phyloP scores from a whole-genome alignment of 345 rosid species.

The Luvunga scandens region DNA sequence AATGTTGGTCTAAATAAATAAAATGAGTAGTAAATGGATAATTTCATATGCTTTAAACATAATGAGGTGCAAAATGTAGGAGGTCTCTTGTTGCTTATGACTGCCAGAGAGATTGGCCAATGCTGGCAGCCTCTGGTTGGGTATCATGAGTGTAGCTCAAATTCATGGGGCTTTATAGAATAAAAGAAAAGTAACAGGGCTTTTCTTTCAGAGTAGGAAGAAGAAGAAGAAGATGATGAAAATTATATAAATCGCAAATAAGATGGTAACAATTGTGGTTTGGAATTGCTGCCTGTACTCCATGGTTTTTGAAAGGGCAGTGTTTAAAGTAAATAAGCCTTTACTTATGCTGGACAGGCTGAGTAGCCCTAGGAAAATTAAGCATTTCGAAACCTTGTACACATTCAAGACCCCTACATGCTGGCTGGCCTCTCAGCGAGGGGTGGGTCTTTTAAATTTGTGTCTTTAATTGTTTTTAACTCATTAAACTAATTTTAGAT shows the following conservation, averaged over 20 bases:
- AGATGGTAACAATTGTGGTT: neutral
- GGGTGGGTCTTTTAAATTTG: neutral
- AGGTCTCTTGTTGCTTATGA: neutral
- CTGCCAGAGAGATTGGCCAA: neutral
- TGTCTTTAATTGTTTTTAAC: neutral
- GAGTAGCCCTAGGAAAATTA: neutral
- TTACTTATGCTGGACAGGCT: neutral
- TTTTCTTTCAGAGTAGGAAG: neutral
- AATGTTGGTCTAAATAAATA: neutral
- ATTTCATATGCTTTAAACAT: neutral
- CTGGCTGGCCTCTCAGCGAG: neutral
- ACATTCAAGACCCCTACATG: neutral
- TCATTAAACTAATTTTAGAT: neutral
- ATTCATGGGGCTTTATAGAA: neutral
- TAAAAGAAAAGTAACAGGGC: neutral
- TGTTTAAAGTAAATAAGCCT: neutral
- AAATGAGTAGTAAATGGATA: neutral
- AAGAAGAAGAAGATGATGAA: neutral
- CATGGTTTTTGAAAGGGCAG: neutral
- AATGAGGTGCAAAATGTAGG: neutral
- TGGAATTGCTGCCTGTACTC: neutral
- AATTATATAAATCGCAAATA: neutral
- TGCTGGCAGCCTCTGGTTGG: neutral
- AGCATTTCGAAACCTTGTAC: neutral
- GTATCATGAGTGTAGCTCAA: slow-evolving; percentile 2